phyloP scores from a whole-genome alignment of 164 flowering plant species.

The Euptelea pleiosperma region DNA sequence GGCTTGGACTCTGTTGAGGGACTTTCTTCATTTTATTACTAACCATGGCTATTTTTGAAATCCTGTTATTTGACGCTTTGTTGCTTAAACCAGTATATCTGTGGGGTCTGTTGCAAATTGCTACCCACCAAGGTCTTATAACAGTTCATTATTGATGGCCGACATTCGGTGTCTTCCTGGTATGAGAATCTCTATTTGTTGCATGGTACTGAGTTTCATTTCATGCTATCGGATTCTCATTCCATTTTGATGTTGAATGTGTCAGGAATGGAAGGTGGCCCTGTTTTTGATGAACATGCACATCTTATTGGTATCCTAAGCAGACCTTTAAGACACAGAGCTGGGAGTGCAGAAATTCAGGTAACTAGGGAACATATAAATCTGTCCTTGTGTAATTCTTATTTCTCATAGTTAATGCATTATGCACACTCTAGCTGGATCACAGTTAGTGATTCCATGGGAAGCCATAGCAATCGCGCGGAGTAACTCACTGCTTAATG shows the following conservation, averaged over 20 bases:
- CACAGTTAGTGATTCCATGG: constrained; percentile 96
- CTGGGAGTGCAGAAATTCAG: constrained; percentile 89
- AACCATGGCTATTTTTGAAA: constrained; percentile 1
- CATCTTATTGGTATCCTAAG: constrained; percentile 65
- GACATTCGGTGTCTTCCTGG: constrained; percentile 96
- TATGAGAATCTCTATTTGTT: constrained; percentile 28
- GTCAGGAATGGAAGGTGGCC: constrained; percentile 97
- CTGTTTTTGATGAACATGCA: constrained; percentile 60
- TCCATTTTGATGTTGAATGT: constrained; percentile 11
- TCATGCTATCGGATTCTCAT: constrained; percentile 14
- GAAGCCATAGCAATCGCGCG: constrained; percentile 70
- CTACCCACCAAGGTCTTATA: constrained; percentile 51
- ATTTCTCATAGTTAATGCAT: constrained; percentile 19
- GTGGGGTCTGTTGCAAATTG: constrained; percentile 76
- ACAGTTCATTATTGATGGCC: constrained; percentile 72
- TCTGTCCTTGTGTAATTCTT: constrained; percentile 1
- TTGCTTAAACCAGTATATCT: constrained; percentile 58
- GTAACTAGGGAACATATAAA: constrained; percentile 28
- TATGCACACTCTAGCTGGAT: constrained; percentile 36
- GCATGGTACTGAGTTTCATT: constrained; percentile 2
- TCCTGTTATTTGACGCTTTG: constrained; percentile 13
- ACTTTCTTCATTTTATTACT: constrained; percentile 3
- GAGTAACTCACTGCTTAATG: constrained; percentile 42
- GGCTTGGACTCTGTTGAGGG: too few relatives aligned
- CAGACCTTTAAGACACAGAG: constrained; percentile 72